Conservation (phyloP, 441 rosid species). For the Gossypium aridum region DNA sequence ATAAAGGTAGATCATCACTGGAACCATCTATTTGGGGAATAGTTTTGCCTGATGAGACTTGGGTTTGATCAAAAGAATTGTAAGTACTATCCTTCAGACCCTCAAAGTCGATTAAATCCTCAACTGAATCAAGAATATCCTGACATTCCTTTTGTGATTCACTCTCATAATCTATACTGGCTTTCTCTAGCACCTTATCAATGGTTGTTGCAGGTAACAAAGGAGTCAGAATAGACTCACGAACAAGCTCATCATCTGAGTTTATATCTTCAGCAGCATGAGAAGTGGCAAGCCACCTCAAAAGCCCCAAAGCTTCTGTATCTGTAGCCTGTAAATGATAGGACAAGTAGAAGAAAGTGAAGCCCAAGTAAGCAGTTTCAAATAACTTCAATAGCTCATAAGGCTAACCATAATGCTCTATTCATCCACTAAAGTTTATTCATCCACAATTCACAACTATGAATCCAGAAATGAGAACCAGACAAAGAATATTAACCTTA, state of each 20-base stretch:
- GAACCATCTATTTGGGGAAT: constrained; percentile 47
- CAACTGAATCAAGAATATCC: constrained; percentile 93
- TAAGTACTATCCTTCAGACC: constrained; percentile 35
- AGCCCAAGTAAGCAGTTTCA: constrained; percentile 8
- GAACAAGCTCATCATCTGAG: constrained; percentile 92
- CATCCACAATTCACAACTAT: neutral
- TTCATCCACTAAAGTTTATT: neutral
- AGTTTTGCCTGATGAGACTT: constrained; percentile 33
- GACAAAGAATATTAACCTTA: neutral
- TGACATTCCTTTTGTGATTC: constrained; percentile 94
- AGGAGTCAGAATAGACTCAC: constrained; percentile 79
- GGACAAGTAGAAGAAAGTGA: neutral
- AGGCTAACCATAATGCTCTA: neutral
- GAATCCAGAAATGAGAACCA: neutral
- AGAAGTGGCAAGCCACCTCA: constrained; percentile 90
- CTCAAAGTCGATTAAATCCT: constrained; percentile 39
- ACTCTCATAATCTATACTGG: constrained; percentile 65
- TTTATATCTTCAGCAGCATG: constrained; percentile 91
- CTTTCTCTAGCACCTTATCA: constrained; percentile 75
- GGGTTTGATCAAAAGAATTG: constrained; percentile 21
- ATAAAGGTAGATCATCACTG: constrained; percentile 31
- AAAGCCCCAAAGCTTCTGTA: constrained; percentile 70
- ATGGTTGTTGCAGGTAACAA: constrained; percentile 60
- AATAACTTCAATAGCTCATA: neutral
- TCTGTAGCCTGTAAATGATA: constrained; percentile 41